These are phyloP conservation scores for Flaveria bidentis DNA, from an alignment of 129 eudicot species.

Conservation along the genomic window DNA sequence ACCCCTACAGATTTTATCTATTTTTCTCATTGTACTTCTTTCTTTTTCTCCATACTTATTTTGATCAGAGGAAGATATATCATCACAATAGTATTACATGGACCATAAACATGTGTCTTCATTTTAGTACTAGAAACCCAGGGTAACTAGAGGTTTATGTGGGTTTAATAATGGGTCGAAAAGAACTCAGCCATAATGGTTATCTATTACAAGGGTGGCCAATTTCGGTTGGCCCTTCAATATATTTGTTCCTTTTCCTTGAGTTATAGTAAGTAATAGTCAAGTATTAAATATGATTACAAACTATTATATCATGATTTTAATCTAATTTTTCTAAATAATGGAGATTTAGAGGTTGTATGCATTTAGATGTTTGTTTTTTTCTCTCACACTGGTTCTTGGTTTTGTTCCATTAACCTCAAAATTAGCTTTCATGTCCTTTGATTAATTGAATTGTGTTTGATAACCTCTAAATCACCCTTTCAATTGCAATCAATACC, in stretches of 20 bases:
- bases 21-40: neutral
- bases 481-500: too few relatives aligned
- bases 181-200: neutral
- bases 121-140: neutral
- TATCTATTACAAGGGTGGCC: neutral
- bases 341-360: neutral
- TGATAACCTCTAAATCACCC: too few relatives aligned
- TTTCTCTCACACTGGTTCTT: too few relatives aligned
- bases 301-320: neutral
- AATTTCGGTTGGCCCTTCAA: neutral
- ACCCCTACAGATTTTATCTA: neutral
- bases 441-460: too few relatives aligned
- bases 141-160: neutral
- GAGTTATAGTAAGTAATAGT: neutral
- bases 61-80: slow-evolving; percentile 4
- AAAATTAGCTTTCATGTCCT: too few relatives aligned
- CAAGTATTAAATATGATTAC: neutral
- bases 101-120: neutral
- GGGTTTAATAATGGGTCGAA: neutral
- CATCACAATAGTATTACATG: neutral
- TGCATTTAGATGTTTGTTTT: too few relatives aligned
- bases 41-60: neutral
- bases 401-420: too few relatives aligned
- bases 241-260: neutral
- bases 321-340: neutral